A percentile compares a stretch with the other conserved stretches of the same genome.
Conservation (phyloP, 2,329 filamentous ascomycete genomes). For the Aspergillus jensenii region DNA sequence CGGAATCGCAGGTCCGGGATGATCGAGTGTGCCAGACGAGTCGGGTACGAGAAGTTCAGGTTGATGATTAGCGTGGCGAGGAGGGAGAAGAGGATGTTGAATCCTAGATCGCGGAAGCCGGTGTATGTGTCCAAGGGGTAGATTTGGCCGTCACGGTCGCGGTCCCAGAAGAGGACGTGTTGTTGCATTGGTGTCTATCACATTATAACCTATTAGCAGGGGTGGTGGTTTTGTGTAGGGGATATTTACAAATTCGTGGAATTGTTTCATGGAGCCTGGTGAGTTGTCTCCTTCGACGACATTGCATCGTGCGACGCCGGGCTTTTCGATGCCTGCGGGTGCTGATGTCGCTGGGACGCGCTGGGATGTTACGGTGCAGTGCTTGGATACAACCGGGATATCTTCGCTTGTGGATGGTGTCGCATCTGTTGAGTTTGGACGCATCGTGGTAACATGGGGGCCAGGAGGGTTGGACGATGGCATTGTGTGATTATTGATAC, state of each 20-base stretch:
- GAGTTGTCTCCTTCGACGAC: slow-evolving; percentile 6
- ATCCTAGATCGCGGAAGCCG: slow-evolving; percentile 44
- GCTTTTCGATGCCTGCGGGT: neutral
- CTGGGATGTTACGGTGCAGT: neutral
- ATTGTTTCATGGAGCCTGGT: slow-evolving; percentile 2
- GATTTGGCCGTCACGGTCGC: slow-evolving; percentile 42
- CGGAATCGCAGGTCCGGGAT: slow-evolving; percentile 41
- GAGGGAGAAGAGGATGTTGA: slow-evolving; percentile 41
- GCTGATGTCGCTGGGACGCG: neutral
- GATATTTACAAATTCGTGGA: slow-evolving; percentile 4
- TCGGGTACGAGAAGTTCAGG: slow-evolving; percentile 48
- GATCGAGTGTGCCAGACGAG: slow-evolving; percentile 34
- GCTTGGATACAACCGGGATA: neutral
- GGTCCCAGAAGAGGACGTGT: slow-evolving; percentile 46
- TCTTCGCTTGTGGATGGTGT: neutral
- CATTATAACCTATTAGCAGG: too few species aligned
- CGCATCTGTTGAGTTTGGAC: neutral
- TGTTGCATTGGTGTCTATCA: slow-evolving; percentile 40
- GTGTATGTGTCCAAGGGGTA: slow-evolving; percentile 41
- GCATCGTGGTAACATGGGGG: neutral
- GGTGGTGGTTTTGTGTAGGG: too few species aligned
- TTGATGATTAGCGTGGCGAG: slow-evolving; percentile 43
- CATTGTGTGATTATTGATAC: neutral
- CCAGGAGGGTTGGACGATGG: neutral
- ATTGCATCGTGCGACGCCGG: slow-evolving; percentile 6